Conservation (phyloP, 108 stramenopile species). For the Nitzschia palea region DNA sequence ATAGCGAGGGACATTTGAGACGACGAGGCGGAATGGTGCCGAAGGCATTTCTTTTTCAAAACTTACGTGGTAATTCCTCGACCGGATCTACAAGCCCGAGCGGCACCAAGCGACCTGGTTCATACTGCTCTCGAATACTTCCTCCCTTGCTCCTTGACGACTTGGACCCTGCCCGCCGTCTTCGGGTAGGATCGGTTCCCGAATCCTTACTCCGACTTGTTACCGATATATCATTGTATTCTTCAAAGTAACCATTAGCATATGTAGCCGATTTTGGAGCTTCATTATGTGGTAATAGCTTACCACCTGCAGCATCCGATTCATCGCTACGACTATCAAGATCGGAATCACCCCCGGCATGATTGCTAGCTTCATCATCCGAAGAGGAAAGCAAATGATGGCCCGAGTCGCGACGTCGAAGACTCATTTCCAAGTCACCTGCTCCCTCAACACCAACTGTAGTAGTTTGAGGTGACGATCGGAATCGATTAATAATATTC, state of each 20-base stretch:
- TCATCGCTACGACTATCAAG: slow-evolving; percentile 19
- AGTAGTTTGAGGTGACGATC: too few relatives aligned
- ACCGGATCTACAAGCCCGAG: slow-evolving; percentile 33
- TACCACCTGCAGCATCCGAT: neutral
- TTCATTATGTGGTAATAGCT: slow-evolving; percentile 20
- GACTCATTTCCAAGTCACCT: slow-evolving; percentile 34
- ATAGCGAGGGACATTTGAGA: too few relatives aligned
- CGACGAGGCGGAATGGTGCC: too few relatives aligned
- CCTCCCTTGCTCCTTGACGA: neutral
- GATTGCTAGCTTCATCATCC: neutral
- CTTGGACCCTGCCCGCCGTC: slow-evolving; percentile 1
- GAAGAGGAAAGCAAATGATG: neutral
- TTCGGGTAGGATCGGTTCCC: slow-evolving; percentile 7
- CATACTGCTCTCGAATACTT: neutral
- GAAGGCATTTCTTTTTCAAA: neutral
- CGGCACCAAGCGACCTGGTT: slow-evolving; percentile 18
- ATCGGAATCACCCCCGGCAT: neutral
- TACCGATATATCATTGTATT: slow-evolving; percentile 13
- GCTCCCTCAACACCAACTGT: neutral
- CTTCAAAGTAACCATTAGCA: slow-evolving; percentile 32
- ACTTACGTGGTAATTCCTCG: slow-evolving; percentile 6
- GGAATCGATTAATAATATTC: neutral
- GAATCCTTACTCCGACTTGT: neutral
- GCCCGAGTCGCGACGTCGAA: neutral
- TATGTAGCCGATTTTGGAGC: neutral